These are phyloP conservation scores for Aspergillus ibericus DNA, from an alignment of 2,329 filamentous ascomycete species.

Conservation along the genomic window DNA sequence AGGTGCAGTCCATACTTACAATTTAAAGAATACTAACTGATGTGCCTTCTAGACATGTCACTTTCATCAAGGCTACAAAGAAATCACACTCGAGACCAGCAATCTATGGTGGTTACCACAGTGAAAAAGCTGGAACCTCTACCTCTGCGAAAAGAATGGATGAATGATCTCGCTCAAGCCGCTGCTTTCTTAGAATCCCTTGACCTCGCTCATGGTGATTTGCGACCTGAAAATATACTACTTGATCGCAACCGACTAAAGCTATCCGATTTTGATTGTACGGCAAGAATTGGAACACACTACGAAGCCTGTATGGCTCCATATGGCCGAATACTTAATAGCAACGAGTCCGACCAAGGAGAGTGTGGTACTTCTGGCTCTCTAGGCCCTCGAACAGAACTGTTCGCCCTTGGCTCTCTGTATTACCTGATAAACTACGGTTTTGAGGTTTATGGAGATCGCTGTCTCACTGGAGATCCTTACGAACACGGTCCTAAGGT, in stretches of 20 bases:
- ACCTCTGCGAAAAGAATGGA: conserved; percentile 29
- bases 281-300: conserved; percentile 25
- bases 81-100: conserved; percentile 16
- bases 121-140: conserved; percentile 31
- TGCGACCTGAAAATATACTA: conserved; percentile 34
- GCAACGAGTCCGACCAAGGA: conserved; percentile 20
- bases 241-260: conserved; percentile 31
- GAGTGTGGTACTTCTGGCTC: conserved; percentile 20
- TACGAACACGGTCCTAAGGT: conserved; percentile 22
- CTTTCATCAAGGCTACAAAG: conserved; percentile 12
- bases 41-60: conserved; percentile 18
- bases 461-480: conserved; percentile 24
- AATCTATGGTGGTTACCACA: conserved; percentile 21
- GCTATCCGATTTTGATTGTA: conserved; percentile 31
- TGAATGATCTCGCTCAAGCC: conserved; percentile 33
- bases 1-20: conserved; percentile 18
- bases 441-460: conserved; percentile 32
- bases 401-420: conserved; percentile 34
- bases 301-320: conserved; percentile 26
- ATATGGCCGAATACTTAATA: conserved; percentile 29
- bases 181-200: conserved; percentile 35
- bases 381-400: conserved; percentile 31
- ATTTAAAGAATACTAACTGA: conserved; percentile 16
- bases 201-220: conserved; percentile 33
- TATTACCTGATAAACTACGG: conserved; percentile 36